phyloP scores from a whole-genome alignment of 2,329 filamentous ascomycete species.

The Blumeriella jaapii region DNA sequence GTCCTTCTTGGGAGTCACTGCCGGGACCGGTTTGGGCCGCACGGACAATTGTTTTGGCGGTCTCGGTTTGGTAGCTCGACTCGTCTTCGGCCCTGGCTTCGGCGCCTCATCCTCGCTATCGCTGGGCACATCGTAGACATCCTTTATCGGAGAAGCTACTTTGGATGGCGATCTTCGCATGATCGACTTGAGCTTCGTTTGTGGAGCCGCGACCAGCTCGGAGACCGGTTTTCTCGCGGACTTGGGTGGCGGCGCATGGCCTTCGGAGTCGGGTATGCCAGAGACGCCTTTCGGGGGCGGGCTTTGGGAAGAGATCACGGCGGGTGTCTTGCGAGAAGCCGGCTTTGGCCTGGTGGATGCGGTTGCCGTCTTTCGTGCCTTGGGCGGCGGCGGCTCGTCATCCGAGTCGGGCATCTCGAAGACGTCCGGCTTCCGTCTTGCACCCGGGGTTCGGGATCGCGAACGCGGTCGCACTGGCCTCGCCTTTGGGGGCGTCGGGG shows the following conservation, averaged over 20 bases:
- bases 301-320: not conserved
- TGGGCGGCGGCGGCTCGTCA: slow-evolving; percentile 11
- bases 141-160: slow-evolving; percentile 5
- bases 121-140: slow-evolving; percentile 7
- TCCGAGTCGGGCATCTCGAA: slow-evolving; percentile 18
- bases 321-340: not conserved
- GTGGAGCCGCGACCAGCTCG: not conserved
- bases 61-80: not conserved
- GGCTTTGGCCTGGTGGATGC: slow-evolving; percentile 1
- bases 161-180: slow-evolving; percentile 4
- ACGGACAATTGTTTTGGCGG: not conserved
- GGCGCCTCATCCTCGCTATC: slow-evolving; percentile 3
- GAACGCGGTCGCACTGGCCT: slow-evolving; percentile 3
- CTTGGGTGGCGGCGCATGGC: slow-evolving; percentile 2
- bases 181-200: slow-evolving; percentile 4
- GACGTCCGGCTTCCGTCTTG: slow-evolving; percentile 3
- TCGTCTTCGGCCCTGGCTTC: slow-evolving; percentile 1
- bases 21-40: not conserved
- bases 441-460: slow-evolving; percentile 5
- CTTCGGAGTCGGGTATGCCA: slow-evolving; percentile 5
- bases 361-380: not conserved
- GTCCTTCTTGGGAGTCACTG: slow-evolving; percentile 3
- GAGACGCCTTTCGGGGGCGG: slow-evolving; percentile 3
- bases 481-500: slow-evolving; percentile 7
- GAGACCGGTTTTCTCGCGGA: not conserved